Base-by-base conservation (phyloP, 179 eudicot species). In the Beta corolliflora region DNA sequence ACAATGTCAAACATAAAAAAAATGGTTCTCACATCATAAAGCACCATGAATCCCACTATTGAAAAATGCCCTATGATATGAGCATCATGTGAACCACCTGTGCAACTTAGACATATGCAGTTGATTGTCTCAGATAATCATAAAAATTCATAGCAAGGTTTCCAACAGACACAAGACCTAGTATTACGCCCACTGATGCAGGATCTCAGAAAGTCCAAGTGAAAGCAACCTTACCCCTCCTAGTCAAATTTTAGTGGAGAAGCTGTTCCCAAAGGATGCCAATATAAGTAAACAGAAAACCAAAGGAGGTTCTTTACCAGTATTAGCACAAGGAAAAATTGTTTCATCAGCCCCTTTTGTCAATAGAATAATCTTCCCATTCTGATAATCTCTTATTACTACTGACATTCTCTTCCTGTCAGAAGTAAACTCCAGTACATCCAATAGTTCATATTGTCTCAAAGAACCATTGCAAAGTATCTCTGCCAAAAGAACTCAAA, bases 341-440 rank as follows among this genome's bases (percentile, higher is more conserved):
- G 97, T 85, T 89, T 96, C 99, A 92, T 96, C 99, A 25, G 99
- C 99, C 68, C 99, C 99, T 87, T 96, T 96, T 9, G 98, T 91
- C 76, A 96, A 81, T 77, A 96, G 94, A 77, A 93, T 54, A 45
- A 93, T 90, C 82, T 92, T 90, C 44, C 97, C 93, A 85, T 89
- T 90, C 77, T 85, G 89, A 67, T 86, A 84, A 85, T 93, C 98
- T 86, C 88, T 93, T 67, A 93, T 90, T 71, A 96, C 93, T 36
- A 94, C 91, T 46, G 99, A 94, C 99, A 96, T 96, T 83, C 94
- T 92, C 88, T 96, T 96, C 90, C 99, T 85, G 64, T 96, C 99
- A 85, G 99, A 96, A 74, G 98, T 94, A 88, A 96, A 96, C 87
- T 96, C 99, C 82, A 96, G 89, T 72, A 81, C 91, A 81, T 96